Conservation (phyloP, 2,329 filamentous ascomycete genomes). For the Botryotinia narcissicola region DNA sequence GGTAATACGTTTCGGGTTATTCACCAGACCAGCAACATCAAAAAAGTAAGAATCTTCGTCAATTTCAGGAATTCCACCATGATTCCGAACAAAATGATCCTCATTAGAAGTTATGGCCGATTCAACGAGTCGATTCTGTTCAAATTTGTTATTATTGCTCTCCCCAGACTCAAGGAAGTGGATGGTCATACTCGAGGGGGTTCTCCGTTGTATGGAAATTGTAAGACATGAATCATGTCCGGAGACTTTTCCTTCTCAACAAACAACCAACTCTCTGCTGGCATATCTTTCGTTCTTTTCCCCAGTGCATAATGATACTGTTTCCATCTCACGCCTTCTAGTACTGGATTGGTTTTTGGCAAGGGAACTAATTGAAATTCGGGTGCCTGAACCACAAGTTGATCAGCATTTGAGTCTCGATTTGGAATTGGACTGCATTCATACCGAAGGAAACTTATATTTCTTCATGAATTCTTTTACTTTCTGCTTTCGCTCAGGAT, state of each 20-base stretch:
- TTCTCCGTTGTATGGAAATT: conserved; percentile 65
- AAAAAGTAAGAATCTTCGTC: conserved; percentile 42
- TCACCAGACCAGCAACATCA: conserved; percentile 29
- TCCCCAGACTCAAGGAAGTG: background rate
- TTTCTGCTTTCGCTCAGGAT: conserved; percentile 63
- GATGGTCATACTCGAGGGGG: conserved; percentile 44
- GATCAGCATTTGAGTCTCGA: background rate
- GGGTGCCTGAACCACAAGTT: conserved; percentile 36
- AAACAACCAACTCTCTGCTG: conserved; percentile 56
- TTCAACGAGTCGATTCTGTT: conserved; percentile 47
- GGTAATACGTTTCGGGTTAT: conserved; percentile 27
- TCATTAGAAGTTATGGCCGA: conserved; percentile 58
- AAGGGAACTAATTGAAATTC: conserved; percentile 57
- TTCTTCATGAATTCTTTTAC: conserved; percentile 54
- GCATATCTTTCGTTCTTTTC: conserved; percentile 45
- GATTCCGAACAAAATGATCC: conserved; percentile 68
- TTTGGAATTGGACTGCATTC: background rate
- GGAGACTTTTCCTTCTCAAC: conserved; percentile 57
- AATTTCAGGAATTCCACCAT: conserved; percentile 68
- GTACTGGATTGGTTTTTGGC: conserved; percentile 56
- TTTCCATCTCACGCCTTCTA: conserved; percentile 57
- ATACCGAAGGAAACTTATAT: conserved; percentile 47
- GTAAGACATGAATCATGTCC: conserved; percentile 60
- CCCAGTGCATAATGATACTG: conserved; percentile 56
- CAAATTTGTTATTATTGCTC: background rate